Evolutionary conservation across 1,284 basidiomycete genomes (phyloP), one percentile per base, ranked within the genome.

Genomic region (Rhodotorula sp.): DNA sequence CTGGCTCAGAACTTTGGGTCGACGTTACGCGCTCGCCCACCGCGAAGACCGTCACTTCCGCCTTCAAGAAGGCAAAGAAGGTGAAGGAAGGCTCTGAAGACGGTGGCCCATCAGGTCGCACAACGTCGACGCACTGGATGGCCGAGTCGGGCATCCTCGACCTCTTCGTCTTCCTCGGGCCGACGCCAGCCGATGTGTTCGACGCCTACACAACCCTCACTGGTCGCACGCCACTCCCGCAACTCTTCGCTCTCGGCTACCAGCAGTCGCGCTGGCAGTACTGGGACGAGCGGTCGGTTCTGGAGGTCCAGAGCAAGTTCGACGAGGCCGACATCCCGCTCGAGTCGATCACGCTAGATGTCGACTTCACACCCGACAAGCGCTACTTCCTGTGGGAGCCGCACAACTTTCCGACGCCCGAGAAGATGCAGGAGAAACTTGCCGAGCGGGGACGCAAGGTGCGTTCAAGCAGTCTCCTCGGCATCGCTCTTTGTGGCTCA

Each of bases 251-350:
- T 36, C 85, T 97, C 62, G 95, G 89, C 0, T 95, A 99, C 79
- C 95, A 99, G 81, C 95, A 99, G 80, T 98, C 94, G 81, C 85
- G 96, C 56, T 99, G 96, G 96, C 99, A 99, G 81, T 99, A 99
- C 79, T 85, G 96, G 74, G 91, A 88, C 79, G 89, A 92, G 59
- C 87, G 90, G 19, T 96, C 99, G 79, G 85, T 99, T 9, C 85
- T 93, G 27, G 84, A 86, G n/a, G 93, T 98, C 11, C 90, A 94
- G 81, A 85, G 84, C 77, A 84, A 88, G 63, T 97, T 99, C 78
- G 94, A 98, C 74, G 90, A 92, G 74, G 90, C 89, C 48, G 91
- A 96, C 77, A 93, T 98, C 64, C 95, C 96, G 0, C 88, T 98
- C 48, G 96, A 98, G 78, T 94, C 96, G 11, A 90, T 98, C 78